These are phyloP conservation scores for Dipteronia dyeriana DNA, from an alignment of 345 rosid genomes.

Conservation along the genomic window DNA sequence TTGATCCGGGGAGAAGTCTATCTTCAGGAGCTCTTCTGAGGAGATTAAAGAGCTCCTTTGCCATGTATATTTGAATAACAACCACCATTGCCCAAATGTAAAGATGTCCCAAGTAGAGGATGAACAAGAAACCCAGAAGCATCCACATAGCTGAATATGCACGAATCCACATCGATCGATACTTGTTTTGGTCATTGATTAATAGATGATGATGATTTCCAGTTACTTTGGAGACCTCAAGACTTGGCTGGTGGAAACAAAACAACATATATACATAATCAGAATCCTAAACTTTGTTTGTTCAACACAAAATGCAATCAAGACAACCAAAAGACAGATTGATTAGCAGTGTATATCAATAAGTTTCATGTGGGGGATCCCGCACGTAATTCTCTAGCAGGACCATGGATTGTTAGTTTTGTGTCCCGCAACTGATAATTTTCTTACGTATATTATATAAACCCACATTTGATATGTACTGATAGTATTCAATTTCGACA, in stretches of 20 bases:
- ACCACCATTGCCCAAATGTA: conserved; percentile 90
- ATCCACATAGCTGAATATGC: conserved; percentile 84
- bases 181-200: conserved; percentile 72
- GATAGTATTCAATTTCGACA: no score
- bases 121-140: conserved; percentile 74
- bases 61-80: conserved; percentile 92
- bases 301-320: background rate
- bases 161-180: conserved; percentile 74
- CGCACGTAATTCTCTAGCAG: no score
- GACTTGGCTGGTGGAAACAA: background rate
- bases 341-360: no score
- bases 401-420: no score
- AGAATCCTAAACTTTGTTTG: background rate
- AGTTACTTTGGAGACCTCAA: conserved; percentile 37
- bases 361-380: no score
- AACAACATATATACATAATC: background rate
- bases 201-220: conserved; percentile 51
- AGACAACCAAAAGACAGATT: no score
- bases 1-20: conserved; percentile 76
- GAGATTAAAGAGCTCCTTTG: conserved; percentile 81
- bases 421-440: no score
- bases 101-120: conserved; percentile 96
- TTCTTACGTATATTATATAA: no score
- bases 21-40: conserved; percentile 87
- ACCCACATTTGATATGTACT: no score